Evolutionary conservation across 106 monocot genomes (phyloP).

Genomic region (Posidonia australis): DNA sequence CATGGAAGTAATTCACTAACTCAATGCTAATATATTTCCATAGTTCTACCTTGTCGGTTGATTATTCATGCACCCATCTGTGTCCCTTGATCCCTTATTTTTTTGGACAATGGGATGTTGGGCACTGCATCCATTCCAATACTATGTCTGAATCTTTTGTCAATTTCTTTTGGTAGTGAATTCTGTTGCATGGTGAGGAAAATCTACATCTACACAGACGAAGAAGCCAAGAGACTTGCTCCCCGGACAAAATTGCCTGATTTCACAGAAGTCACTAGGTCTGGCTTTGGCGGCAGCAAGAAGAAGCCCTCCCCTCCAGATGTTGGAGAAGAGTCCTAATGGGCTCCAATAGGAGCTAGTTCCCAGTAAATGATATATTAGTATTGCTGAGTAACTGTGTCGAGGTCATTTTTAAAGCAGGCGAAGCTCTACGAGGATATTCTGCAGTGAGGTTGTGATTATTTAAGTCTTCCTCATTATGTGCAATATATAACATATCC

Average conservation of each 20-base stretch:
- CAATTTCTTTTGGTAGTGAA: slow-evolving; percentile 37
- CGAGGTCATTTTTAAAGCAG: too few species aligned
- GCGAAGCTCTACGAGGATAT: too few species aligned
- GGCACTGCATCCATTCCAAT: not conserved
- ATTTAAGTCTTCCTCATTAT: too few species aligned
- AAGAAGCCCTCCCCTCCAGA: not conserved
- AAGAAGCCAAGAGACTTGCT: slow-evolving; percentile 56
- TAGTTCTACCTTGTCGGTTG: too few species aligned
- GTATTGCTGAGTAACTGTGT: too few species aligned
- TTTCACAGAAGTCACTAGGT: slow-evolving; percentile 1
- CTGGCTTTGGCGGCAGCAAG: not conserved
- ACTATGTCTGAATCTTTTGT: not conserved
- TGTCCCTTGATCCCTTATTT: too few species aligned
- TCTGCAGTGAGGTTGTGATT: too few species aligned
- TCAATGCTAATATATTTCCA: not conserved
- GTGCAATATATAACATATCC: too few species aligned
- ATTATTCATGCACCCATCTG: too few species aligned
- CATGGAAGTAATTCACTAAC: slow-evolving; percentile 47
- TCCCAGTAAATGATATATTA: too few species aligned
- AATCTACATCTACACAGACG: slow-evolving; percentile 60
- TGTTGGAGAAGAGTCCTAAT: not conserved
- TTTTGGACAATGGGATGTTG: not conserved
- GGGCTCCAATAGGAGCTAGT: too few species aligned
- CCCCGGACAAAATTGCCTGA: slow-evolving; percentile 36
- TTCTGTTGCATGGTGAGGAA: slow-evolving; percentile 75